Evolutionary conservation across 2,329 filamentous ascomycete genomes (phyloP), one percentile per base, ranked within the genome.

Genomic region (Ophiostoma sp.): DNA sequence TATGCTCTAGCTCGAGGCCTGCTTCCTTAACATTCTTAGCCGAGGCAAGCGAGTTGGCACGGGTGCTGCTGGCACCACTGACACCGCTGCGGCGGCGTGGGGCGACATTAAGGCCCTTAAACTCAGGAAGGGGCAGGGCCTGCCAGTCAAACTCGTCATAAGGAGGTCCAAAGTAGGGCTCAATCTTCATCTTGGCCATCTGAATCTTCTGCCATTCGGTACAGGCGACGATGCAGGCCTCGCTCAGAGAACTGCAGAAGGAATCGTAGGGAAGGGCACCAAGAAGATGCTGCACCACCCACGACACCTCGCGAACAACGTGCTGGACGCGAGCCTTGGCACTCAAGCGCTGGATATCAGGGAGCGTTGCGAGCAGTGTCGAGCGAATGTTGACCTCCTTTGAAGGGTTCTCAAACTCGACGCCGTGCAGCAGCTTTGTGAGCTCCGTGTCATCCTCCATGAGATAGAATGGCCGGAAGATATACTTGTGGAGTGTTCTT

Each of bases 101-200:
- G 65, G 16, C 3, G 7, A 65, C 64, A 18, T 63, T 16, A 40
- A 42, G 40, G 41, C 41, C 60, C 45, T 70, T 66, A 14, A 77
- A 74, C 68, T 76, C 75, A 18, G 75, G 74, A 66, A 77, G 73
- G 67, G 76, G 76, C 55, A 77, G 69, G 4, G 75, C 74, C 71
- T 77, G 76, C 76, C 76, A 77, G 70, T 77, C 76, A 44, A 74
- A 77, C 68, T 77, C 75, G 66, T 77, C 76, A 64, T 75, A 77
- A 0, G 76, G 76, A 6, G 76, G 76, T 2, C 76, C 76, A 67
- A 77, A 77, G 70, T 77, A 77, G 2, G 76, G 75, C 73, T 78
- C 77, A 69, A 78, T 76, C 74, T 77, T 77, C 69, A 75, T 74
- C 3, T 70, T 60, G 4, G 76, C 74, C 4, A 71, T 44, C 70